A percentile compares a stretch with the other conserved stretches of the same genome.
These are phyloP conservation scores for Alternaria alternata DNA, from an alignment of 2,329 filamentous ascomycete genomes.

Conservation along the genomic window DNA sequence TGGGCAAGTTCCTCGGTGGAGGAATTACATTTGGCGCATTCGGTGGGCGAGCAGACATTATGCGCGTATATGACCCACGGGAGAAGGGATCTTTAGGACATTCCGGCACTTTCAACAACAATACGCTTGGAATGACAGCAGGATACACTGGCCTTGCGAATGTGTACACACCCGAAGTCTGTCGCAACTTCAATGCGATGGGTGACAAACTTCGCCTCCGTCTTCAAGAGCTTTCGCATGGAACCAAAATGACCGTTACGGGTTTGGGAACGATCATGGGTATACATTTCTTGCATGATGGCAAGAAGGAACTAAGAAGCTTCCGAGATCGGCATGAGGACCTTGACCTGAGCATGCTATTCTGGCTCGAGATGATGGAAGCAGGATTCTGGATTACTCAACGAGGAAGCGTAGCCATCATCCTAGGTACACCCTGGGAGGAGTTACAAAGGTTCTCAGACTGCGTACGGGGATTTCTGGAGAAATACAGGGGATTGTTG, in stretches of 20 bases:
- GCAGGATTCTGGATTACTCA: conserved; percentile 49
- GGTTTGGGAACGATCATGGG: conserved; percentile 49
- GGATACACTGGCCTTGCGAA: conserved; percentile 55
- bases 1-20: conserved; percentile 74
- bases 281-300: conserved; percentile 47
- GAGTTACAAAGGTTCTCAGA: conserved; percentile 46
- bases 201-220: conserved; percentile 42
- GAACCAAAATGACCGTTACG: conserved; percentile 49
- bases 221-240: conserved; percentile 37
- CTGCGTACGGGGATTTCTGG: conserved; percentile 22
- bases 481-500: conserved; percentile 20
- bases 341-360: conserved; percentile 41
- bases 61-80: conserved; percentile 65
- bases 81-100: conserved; percentile 57
- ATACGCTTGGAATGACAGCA: conserved; percentile 67
- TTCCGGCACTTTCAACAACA: conserved; percentile 75
- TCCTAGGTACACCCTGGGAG: conserved; percentile 43
- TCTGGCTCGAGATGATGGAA: conserved; percentile 51
- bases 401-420: conserved; percentile 48
- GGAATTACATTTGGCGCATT: conserved; percentile 73
- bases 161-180: conserved; percentile 40
- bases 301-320: conserved; percentile 36
- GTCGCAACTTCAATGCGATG: conserved; percentile 37
- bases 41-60: conserved; percentile 67
- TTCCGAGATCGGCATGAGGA: conserved; percentile 39